Evolutionary conservation across 257 asterid genomes (phyloP).

Genomic region (Solanum verrucosum): DNA sequence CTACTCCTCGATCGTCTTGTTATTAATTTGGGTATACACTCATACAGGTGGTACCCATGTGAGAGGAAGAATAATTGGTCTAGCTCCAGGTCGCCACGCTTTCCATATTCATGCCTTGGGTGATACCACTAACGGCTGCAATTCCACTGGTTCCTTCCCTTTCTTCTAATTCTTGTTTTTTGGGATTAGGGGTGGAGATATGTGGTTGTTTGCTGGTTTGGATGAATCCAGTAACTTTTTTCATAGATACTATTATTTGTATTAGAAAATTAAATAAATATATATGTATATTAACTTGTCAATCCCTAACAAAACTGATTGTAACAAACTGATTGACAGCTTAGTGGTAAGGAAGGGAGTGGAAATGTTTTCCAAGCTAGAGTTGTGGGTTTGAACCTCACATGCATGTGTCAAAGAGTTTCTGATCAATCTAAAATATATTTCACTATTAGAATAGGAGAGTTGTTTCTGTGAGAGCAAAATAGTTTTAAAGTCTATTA

Average conservation of each 20-base stretch:
- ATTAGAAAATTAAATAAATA: too few species aligned
- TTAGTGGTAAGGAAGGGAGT: neutral
- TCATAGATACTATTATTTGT: neutral
- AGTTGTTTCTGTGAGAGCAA: neutral
- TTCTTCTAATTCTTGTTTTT: neutral
- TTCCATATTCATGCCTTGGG: conserved; percentile 94
- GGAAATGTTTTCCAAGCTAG: too few species aligned
- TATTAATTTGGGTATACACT: neutral
- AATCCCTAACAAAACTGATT: neutral
- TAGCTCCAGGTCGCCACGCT: conserved; percentile 80
- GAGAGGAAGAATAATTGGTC: conserved; percentile 56
- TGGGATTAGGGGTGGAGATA: neutral
- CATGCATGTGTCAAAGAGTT: neutral
- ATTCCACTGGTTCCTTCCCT: conserved; percentile 54
- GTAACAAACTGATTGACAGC: too few species aligned
- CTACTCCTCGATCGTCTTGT: neutral
- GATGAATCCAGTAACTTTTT: neutral
- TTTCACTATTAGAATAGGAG: neutral
- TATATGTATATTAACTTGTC: too few species aligned
- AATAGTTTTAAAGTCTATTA: neutral
- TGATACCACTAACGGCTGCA: conserved; percentile 94
- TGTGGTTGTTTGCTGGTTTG: neutral
- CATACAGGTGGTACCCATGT: conserved; percentile 37
- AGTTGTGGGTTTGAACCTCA: neutral
- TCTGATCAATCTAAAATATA: neutral